These are phyloP conservation scores for Gossypium gossypioides DNA, from an alignment of 441 rosid genomes.

Conservation along the genomic window DNA sequence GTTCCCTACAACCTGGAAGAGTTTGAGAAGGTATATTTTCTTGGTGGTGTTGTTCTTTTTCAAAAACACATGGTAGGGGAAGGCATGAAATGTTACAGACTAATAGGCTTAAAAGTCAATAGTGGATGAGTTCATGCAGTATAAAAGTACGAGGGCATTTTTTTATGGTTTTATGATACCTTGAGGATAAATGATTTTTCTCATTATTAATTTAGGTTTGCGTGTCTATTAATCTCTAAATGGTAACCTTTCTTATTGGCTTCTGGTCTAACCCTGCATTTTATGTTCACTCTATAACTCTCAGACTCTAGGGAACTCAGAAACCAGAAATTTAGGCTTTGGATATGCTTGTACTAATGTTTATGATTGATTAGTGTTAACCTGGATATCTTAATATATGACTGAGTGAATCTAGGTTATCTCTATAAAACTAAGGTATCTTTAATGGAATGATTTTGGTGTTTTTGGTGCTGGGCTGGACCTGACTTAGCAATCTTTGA, in stretches of 20 bases:
- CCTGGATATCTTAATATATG: neutral
- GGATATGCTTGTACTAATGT: neutral
- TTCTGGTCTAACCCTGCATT: neutral
- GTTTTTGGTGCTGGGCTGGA: neutral
- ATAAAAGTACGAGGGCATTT: neutral
- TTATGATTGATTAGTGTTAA: neutral
- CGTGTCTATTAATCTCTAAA: neutral
- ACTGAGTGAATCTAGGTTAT: neutral
- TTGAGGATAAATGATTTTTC: neutral
- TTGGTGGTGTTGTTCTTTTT: neutral
- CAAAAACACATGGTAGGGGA: neutral
- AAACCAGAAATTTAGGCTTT: neutral
- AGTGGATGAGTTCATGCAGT: neutral
- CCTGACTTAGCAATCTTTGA: neutral
- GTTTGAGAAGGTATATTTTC: constrained; percentile 56
- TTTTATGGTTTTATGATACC: neutral
- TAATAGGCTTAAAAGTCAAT: neutral
- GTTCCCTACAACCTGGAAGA: constrained; percentile 55
- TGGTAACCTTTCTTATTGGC: neutral
- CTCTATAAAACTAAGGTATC: constrained; percentile 1
- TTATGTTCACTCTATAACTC: neutral
- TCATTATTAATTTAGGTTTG: neutral
- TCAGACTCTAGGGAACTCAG: neutral
- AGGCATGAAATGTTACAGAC: neutral
- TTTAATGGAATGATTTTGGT: constrained; percentile 2